These are phyloP conservation scores for Pichia thaimueangensis DNA, from an alignment of 805 yeast genomes.

Conservation along the genomic window DNA sequence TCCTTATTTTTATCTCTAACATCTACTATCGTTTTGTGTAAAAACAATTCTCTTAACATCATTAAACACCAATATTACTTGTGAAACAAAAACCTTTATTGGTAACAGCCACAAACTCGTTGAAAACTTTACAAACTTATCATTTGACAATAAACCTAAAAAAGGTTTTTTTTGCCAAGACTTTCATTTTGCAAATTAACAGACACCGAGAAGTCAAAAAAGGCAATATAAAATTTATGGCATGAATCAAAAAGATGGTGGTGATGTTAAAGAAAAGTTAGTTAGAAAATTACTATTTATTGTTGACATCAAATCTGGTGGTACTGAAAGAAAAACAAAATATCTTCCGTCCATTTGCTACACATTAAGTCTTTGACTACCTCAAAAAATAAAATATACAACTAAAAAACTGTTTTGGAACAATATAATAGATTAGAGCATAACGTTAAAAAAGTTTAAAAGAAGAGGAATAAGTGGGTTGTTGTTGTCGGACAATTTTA, in stretches of 20 bases:
- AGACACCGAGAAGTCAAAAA: too few relatives aligned
- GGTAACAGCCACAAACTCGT: too few relatives aligned
- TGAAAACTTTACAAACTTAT: too few relatives aligned
- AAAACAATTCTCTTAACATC: too few relatives aligned
- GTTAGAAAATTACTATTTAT: constrained; percentile 18
- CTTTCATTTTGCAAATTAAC: background rate
- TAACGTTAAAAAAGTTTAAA: constrained; percentile 26
- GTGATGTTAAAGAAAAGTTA: background rate
- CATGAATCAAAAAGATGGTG: background rate
- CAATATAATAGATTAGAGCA: constrained; percentile 31
- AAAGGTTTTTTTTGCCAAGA: background rate
- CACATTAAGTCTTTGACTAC: constrained; percentile 16
- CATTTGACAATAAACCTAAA: too few relatives aligned
- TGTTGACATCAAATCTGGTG: constrained; percentile 21
- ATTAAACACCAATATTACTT: too few relatives aligned
- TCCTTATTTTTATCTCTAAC: too few relatives aligned
- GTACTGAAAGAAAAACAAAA: background rate
- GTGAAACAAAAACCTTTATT: too few relatives aligned
- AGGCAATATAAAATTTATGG: background rate
- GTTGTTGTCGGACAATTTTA: constrained; percentile 18
- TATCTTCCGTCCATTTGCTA: constrained; percentile 18
- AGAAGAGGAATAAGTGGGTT: constrained; percentile 29
- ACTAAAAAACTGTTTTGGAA: constrained; percentile 23
- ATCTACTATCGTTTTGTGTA: too few relatives aligned
- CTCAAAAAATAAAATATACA: constrained; percentile 17